Percentiles rank a stretch among this genome's conserved stretches.
These are phyloP conservation scores for Hemisphaericaspora xylofermentans DNA, from an alignment of 1,139 yeast genomes.

Conservation along the genomic window DNA sequence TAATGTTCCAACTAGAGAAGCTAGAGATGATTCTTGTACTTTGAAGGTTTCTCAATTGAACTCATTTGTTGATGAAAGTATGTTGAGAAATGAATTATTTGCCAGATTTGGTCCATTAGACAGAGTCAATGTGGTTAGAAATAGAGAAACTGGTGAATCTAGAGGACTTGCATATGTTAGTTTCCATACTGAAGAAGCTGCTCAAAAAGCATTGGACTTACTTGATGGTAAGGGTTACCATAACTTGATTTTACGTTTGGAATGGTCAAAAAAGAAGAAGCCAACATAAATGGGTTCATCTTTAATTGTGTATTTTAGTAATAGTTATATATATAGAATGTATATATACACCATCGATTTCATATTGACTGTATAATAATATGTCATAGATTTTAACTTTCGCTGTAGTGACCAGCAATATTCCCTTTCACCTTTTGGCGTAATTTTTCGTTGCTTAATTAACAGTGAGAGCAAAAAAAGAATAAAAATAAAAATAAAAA, in stretches of 20 bases:
- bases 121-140: conserved; percentile 83
- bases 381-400: no score
- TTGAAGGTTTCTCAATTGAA: conserved; percentile 91
- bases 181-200: conserved; percentile 65
- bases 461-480: no score
- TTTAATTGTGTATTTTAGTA: conserved; percentile 3
- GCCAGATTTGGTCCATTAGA: conserved; percentile 70
- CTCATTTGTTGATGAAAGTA: conserved; percentile 79
- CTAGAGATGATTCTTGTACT: conserved; percentile 84
- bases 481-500: no score
- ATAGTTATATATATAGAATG: not conserved
- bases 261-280: conserved; percentile 52
- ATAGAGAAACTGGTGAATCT: conserved; percentile 91
- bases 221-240: conserved; percentile 92
- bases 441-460: no score
- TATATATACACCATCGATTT: not conserved
- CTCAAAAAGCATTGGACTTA: conserved; percentile 74
- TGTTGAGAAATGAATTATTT: conserved; percentile 72
- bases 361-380: not conserved
- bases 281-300: conserved; percentile 9
- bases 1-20: conserved; percentile 47
- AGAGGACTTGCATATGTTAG: conserved; percentile 98
- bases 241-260: conserved; percentile 82
- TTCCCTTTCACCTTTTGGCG: no score
- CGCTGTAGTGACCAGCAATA: no score